Conservation (phyloP, 2,329 filamentous ascomycete species). For the Tolypocladium tundrense region DNA sequence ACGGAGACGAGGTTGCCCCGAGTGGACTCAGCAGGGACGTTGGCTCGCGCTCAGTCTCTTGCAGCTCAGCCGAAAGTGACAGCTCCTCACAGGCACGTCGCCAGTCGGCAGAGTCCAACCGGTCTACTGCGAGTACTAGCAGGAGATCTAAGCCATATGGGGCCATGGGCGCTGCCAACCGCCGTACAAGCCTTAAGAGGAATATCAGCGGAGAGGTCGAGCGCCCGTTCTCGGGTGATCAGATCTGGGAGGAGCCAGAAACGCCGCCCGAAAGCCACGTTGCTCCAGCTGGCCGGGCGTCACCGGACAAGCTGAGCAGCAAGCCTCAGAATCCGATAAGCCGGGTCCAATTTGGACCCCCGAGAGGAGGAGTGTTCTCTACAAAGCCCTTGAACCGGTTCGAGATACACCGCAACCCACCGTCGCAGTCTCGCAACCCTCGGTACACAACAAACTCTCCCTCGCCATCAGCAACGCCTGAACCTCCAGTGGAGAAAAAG, state of each 20-base stretch:
- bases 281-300: slow-evolving; percentile 15
- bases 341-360: slow-evolving; percentile 28
- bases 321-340: slow-evolving; percentile 22
- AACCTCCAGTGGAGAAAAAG: slow-evolving; percentile 46
- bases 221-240: slow-evolving; percentile 61
- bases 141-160: slow-evolving; percentile 29
- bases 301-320: slow-evolving; percentile 19
- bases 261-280: slow-evolving; percentile 12
- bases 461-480: slow-evolving; percentile 19
- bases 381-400: slow-evolving; percentile 36
- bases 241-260: slow-evolving; percentile 84
- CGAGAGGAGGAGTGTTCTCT: slow-evolving; percentile 25
- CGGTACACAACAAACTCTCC: slow-evolving; percentile 62
- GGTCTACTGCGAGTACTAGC: slow-evolving; percentile 6
- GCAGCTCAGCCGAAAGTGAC: slow-evolving; percentile 41
- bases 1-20: slow-evolving; percentile 26
- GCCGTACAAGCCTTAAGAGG: slow-evolving; percentile 56
- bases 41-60: slow-evolving; percentile 36
- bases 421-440: slow-evolving; percentile 72
- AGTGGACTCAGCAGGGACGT: slow-evolving; percentile 35
- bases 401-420: slow-evolving; percentile 78
- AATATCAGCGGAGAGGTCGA: slow-evolving; percentile 60
- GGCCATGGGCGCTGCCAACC: slow-evolving; percentile 27
- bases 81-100: slow-evolving; percentile 22
- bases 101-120: slow-evolving; percentile 13